A percentile compares a stretch with the other conserved stretches of the same genome.
Conservation (phyloP, 441 rosid species). For the Melastoma candidum region DNA sequence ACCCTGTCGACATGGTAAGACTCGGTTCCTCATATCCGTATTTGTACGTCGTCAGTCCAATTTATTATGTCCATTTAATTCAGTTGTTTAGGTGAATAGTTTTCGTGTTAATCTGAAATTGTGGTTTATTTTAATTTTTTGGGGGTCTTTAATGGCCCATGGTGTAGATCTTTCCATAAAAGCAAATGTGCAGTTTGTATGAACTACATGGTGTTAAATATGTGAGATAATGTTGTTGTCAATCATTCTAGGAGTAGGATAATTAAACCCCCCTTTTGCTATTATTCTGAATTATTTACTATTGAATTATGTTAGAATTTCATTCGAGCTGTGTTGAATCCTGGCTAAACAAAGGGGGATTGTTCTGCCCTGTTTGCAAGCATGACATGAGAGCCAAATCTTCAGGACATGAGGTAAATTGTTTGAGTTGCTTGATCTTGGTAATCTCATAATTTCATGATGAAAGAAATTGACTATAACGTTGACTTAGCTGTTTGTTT, state of each 20-base stretch:
- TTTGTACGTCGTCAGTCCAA: neutral
- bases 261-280: too few species aligned
- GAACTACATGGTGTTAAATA: too few species aligned
- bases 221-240: too few species aligned
- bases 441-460: constrained; percentile 4
- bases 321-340: constrained; percentile 60
- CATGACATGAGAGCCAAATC: constrained; percentile 40
- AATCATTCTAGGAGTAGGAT: too few species aligned
- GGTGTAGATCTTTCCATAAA: too few species aligned
- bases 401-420: constrained; percentile 37
- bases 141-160: too few species aligned
- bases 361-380: constrained; percentile 76
- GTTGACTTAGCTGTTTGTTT: too few species aligned
- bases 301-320: constrained; percentile 36
- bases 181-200: too few species aligned
- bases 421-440: constrained; percentile 6
- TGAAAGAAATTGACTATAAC: neutral
- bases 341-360: constrained; percentile 76
- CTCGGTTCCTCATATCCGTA: constrained; percentile 3
- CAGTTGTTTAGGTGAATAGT: neutral
- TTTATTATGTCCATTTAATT: constrained; percentile 1
- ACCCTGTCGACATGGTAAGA: constrained; percentile 66
- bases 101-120: too few species aligned
- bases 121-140: too few species aligned
- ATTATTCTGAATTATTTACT: too few species aligned